Conservation (phyloP, 2,329 filamentous ascomycete species). For the Fusarium lateritium region DNA sequence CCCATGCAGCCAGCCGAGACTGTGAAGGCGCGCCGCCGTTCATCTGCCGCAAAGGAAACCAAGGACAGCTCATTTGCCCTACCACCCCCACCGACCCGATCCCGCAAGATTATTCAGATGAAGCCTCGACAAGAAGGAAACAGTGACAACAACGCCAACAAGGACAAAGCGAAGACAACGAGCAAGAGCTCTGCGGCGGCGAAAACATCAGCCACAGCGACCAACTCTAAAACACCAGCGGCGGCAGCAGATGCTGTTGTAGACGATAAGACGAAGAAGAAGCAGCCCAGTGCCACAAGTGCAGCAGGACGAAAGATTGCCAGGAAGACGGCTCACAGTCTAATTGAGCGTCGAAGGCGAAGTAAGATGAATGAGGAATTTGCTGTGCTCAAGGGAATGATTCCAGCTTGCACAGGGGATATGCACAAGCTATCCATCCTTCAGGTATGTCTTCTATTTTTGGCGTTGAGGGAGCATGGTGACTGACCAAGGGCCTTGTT, state of each 20-base stretch:
- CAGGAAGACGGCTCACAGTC: constrained; percentile 93
- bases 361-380: constrained; percentile 99
- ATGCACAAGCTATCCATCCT: constrained; percentile 99
- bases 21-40: constrained; percentile 68
- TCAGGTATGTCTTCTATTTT: constrained; percentile 72
- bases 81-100: constrained; percentile 91
- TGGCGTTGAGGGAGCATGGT: not conserved
- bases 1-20: constrained; percentile 66
- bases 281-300: constrained; percentile 81
- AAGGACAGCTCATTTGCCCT: constrained; percentile 80
- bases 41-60: constrained; percentile 61
- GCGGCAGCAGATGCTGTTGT: constrained; percentile 41
- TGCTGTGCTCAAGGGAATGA: constrained; percentile 92
- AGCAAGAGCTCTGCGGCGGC: constrained; percentile 41
- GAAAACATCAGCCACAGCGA: constrained; percentile 33
- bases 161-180: constrained; percentile 43
- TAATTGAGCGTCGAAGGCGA: constrained; percentile 90
- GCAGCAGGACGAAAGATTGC: constrained; percentile 95
- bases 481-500: constrained; percentile 20
- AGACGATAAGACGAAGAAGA: constrained; percentile 73
- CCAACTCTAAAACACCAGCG: constrained; percentile 42
- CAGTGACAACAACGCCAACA: constrained; percentile 41
- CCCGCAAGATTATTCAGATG: constrained; percentile 98
- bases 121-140: constrained; percentile 73
- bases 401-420: constrained; percentile 94